These are phyloP conservation scores for Gnomoniopsis smithogilvyi DNA, from an alignment of 2,329 filamentous ascomycete species.

Conservation along the genomic window DNA sequence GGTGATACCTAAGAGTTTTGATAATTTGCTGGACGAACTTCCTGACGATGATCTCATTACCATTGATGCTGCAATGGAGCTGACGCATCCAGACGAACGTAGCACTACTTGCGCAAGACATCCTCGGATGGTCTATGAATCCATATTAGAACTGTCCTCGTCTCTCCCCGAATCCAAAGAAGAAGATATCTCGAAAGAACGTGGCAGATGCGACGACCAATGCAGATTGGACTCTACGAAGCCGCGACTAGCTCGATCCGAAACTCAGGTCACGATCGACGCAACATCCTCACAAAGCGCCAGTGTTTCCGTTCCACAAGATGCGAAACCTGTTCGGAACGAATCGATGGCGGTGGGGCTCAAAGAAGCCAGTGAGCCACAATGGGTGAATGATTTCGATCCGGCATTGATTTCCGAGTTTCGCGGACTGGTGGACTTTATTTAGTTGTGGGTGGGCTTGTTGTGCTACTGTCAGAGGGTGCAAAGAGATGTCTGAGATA, in stretches of 20 bases:
- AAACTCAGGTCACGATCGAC: no score
- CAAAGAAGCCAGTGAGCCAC: not conserved
- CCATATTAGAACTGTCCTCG: no score
- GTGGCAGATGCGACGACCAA: no score
- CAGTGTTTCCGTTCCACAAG: not conserved
- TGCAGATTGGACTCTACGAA: no score
- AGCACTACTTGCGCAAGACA: no score
- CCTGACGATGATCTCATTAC: not conserved
- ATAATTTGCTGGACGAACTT: not conserved
- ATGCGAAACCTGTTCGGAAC: not conserved
- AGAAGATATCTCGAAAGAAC: no score
- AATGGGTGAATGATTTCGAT: conserved; percentile 14
- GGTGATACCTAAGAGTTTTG: not conserved
- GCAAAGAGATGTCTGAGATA: no score
- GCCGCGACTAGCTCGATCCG: no score
- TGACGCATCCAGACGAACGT: not conserved
- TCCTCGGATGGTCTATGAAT: no score
- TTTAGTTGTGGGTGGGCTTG: not conserved
- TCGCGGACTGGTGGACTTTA: conserved; percentile 12
- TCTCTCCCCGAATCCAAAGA: no score
- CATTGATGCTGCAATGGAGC: not conserved
- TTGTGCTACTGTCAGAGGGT: not conserved
- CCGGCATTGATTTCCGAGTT: conserved; percentile 6
- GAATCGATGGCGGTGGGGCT: not conserved
- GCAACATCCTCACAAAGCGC: no score